A percentile compares a stretch with the other conserved stretches of the same genome.
Conservation (phyloP, 2,329 filamentous ascomycete species). For the Diaporthe aspalathi region DNA sequence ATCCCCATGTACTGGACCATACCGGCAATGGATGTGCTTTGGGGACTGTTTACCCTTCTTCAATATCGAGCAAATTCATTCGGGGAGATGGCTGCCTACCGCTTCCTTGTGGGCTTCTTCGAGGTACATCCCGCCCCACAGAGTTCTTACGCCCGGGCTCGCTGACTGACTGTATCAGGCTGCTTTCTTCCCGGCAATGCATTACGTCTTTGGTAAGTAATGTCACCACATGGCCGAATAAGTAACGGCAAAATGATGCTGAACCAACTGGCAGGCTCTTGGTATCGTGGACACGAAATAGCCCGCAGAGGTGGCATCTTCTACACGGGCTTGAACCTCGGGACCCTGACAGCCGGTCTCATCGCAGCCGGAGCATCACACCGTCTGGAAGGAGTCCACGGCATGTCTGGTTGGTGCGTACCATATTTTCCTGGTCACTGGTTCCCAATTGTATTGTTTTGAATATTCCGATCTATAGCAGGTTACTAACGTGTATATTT, state of each 20-base stretch:
- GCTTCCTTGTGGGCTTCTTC: conserved; percentile 66
- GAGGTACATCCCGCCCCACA: conserved; percentile 46
- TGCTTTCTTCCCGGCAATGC: conserved; percentile 49
- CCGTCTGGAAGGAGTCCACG: conserved; percentile 56
- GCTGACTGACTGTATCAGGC: conserved; percentile 46
- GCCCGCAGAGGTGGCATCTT: conserved; percentile 62
- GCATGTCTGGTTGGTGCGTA: conserved; percentile 63
- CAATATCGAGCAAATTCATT: conserved; percentile 63
- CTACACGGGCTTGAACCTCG: conserved; percentile 62
- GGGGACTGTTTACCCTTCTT: conserved; percentile 67
- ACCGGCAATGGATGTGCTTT: conserved; percentile 62
- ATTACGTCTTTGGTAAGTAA: conserved; percentile 53
- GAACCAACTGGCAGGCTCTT: conserved; percentile 32
- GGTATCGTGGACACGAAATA: conserved; percentile 54
- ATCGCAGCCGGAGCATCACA: conserved; percentile 57
- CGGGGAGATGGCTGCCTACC: conserved; percentile 62
- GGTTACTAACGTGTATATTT: too few relatives aligned
- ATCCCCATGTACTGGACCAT: conserved; percentile 61
- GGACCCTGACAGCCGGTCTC: conserved; percentile 63
- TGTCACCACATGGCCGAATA: neutral
- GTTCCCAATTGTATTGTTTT: too few relatives aligned
- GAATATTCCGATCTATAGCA: too few relatives aligned
- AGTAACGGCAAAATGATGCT: neutral
- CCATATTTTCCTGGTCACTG: conserved; percentile 47
- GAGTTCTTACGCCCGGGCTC: too few relatives aligned